Evolutionary conservation across 2,329 filamentous ascomycete genomes (phyloP), one percentile per base, ranked within the genome.

Genomic region (Ophiocordyceps camponoti-leonardi): DNA sequence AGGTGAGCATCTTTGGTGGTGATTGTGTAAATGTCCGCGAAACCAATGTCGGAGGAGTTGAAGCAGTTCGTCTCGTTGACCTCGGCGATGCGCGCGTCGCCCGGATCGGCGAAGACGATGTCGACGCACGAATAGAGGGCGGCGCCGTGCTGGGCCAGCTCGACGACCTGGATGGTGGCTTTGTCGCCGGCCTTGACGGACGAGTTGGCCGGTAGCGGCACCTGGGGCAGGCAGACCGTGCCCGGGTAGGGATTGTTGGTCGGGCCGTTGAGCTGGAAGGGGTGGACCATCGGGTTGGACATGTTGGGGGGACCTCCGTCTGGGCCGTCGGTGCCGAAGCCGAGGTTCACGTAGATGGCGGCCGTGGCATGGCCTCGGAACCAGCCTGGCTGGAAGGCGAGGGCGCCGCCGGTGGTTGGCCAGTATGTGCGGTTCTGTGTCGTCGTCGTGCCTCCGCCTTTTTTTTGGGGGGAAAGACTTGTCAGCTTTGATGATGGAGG

Each of bases 351-450:
- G 66, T 94, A 94, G 59, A 94, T 73, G 54, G 86, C 76, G 18
- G 87, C 90, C 6, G 77, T 81, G 33, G 75, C 62, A 61, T 96
- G 92, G 51, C 92, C 92, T 48, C 81, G 79, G 69, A 95, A 95
- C 92, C 92, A 96, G 56, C 90, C 92, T 0, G 92, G 92, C 59
- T 96, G 90, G 56, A 95, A 73, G 44, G 86, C 75, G 49, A 98
- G 58, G n/a, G 87, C 86, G 50, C 92, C 92, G 53, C 92, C 92
- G 28, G 67, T 76, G 44, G 86, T 73, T 16, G 92, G 88, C 92
- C 92, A 96, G 66, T 82, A 85, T 14, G 92, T 94, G 50, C 90
- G 79, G 66, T 98, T 96, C 41, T 65, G 72, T 0, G 85, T 83
- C 35, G 77, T 74, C 42, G 71, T 69, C 67, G 90, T 79, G 49